Conservation (phyloP, 768 basidiomycete genomes). For the Tulasnella sp. region DNA sequence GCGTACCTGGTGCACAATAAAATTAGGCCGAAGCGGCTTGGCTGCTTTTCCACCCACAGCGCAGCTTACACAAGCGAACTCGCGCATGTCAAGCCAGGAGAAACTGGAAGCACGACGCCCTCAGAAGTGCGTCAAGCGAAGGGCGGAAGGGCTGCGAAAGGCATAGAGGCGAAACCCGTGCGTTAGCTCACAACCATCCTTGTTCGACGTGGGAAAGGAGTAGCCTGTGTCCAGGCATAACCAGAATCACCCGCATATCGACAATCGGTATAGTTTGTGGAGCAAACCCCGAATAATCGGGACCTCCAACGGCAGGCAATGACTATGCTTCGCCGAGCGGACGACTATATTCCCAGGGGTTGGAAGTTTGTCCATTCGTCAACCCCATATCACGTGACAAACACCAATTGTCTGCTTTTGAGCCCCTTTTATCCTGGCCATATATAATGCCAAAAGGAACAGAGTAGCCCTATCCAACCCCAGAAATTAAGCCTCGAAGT, state of each 20-base stretch:
- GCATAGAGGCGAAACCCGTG: too few relatives aligned
- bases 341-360: slow-evolving; percentile 45
- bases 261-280: neutral
- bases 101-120: neutral
- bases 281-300: neutral
- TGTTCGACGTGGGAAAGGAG: too few relatives aligned
- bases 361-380: slow-evolving; percentile 57
- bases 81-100: neutral
- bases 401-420: slow-evolving; percentile 6
- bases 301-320: slow-evolving; percentile 48
- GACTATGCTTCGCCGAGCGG: slow-evolving; percentile 51
- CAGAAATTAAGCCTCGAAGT: neutral
- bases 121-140: neutral
- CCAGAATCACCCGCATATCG: slow-evolving; percentile 26
- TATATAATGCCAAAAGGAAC: slow-evolving; percentile 1
- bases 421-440: neutral
- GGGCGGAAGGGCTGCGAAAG: too few relatives aligned
- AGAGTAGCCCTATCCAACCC: neutral
- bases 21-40: neutral
- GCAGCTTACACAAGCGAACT: neutral
- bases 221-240: too few relatives aligned
- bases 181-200: too few relatives aligned
- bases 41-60: neutral
- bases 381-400: neutral
- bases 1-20: neutral